Evolutionary conservation across 352 stramenopile genomes (phyloP), one percentile per base, ranked within the genome.

Genomic region (Globisporangium camurandrum): DNA sequence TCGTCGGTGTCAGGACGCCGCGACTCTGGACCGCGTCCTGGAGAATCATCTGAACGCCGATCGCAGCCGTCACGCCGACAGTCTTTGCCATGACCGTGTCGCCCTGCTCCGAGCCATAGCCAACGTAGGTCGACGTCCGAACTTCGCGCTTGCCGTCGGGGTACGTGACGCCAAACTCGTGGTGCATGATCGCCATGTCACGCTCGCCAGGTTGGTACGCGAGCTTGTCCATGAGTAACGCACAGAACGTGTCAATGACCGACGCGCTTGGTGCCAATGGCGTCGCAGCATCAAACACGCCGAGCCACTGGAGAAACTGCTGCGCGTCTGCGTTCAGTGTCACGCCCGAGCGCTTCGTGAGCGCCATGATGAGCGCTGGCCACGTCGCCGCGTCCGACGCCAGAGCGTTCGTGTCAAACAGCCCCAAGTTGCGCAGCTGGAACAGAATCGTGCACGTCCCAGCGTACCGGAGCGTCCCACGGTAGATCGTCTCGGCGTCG

Each of bases 41-140:
- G 14, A 98, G 73, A 46, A 98, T 95, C 54, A 98, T 75, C 51
- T 97, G 86, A 14, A 96, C 84, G 20, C 89, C 90, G 49, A 97
- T 94, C 7, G 93, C 95, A 39, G 92, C 86, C 41, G 90, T 97
- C 41, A 97, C 83, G 7, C 95, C 95, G 24, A 98, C 95, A 10
- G 93, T 98, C 66, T 97, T 96, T 17, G 88, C 86, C 95, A 98
- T 98, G 30, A 97, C 87, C 2, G 89, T 97, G 66, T 96, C 92
- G 7, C 88, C 78, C 7, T 88, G 67, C 26, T 92, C 79, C 6
- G 82, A 84, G 11, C 93, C 94, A 59, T 97, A 98, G 4, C 92
- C 84, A 27, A 97, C 78, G 27, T 97, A 88, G 11, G 81, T 96
- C 1, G 86, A 97, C 9, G 78, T 89, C 31, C 95, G 85, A 54